Conservation (phyloP, 192 early-diverging fungal species). For the Backusella circina region DNA sequence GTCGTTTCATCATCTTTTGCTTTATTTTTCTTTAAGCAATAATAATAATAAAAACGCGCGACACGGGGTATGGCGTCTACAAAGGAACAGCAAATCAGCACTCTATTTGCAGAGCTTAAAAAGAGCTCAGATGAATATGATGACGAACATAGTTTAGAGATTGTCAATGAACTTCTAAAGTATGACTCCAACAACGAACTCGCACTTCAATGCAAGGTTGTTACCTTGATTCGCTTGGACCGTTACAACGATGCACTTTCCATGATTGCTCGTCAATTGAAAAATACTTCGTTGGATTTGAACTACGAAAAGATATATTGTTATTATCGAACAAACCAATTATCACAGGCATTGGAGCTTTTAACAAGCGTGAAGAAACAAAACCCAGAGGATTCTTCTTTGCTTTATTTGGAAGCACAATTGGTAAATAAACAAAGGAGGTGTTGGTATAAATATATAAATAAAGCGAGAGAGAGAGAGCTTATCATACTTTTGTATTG, state of each 20-base stretch:
- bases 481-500: background rate
- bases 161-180: conserved; percentile 50
- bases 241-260: conserved; percentile 51
- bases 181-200: conserved; percentile 44
- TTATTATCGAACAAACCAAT: conserved; percentile 59
- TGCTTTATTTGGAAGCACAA: conserved; percentile 64
- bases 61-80: conserved; percentile 5
- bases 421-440: conserved; percentile 44
- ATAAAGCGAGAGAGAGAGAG: background rate
- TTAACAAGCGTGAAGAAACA: conserved; percentile 29
- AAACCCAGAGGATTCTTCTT: conserved; percentile 26
- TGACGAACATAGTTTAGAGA: conserved; percentile 47
- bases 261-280: conserved; percentile 38
- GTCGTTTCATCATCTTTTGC: background rate
- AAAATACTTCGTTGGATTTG: conserved; percentile 33
- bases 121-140: conserved; percentile 30
- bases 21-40: background rate
- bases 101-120: conserved; percentile 11
- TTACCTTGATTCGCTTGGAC: conserved; percentile 53
- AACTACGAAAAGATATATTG: conserved; percentile 61
- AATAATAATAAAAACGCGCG: background rate
- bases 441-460: too few relatives aligned
- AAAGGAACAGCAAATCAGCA: conserved; percentile 15
- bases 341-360: conserved; percentile 42
- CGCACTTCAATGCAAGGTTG: conserved; percentile 54